These are phyloP conservation scores for Pichia cabralensis DNA, from an alignment of 805 yeast species.

Conservation along the genomic window DNA sequence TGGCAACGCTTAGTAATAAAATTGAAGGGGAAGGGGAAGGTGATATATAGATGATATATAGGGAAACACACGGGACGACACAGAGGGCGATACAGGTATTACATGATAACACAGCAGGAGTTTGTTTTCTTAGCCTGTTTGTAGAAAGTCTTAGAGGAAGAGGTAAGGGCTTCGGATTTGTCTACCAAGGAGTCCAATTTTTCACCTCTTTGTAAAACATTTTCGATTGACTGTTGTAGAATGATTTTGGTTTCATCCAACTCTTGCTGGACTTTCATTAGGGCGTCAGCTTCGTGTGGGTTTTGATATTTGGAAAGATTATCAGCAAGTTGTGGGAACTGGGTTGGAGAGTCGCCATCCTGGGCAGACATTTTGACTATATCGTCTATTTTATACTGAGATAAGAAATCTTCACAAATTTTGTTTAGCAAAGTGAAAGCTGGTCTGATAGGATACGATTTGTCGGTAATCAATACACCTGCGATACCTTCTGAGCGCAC, in stretches of 20 bases:
- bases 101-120: constrained; percentile 77
- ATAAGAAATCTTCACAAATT: constrained; percentile 79
- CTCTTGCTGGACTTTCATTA: constrained; percentile 96
- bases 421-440: constrained; percentile 90
- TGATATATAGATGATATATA: too few species aligned
- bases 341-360: constrained; percentile 50
- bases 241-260: constrained; percentile 96
- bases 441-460: constrained; percentile 94
- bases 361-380: not conserved
- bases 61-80: too few species aligned
- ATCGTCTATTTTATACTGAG: constrained; percentile 57
- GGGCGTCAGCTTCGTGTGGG: constrained; percentile 93
- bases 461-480: constrained; percentile 86
- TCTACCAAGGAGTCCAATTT: constrained; percentile 89
- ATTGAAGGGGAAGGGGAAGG: too few species aligned
- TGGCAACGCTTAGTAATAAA: too few species aligned
- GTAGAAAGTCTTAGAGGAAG: constrained; percentile 87
- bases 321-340: constrained; percentile 38
- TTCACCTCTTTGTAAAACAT: constrained; percentile 92
- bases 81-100: too few species aligned
- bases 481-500: constrained; percentile 84
- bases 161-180: constrained; percentile 85
- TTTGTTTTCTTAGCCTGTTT: constrained; percentile 94
- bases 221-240: constrained; percentile 89
- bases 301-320: constrained; percentile 86